Base-by-base conservation (phyloP, 1,139 yeast species). In the Martiniozyma asiatica region DNA sequence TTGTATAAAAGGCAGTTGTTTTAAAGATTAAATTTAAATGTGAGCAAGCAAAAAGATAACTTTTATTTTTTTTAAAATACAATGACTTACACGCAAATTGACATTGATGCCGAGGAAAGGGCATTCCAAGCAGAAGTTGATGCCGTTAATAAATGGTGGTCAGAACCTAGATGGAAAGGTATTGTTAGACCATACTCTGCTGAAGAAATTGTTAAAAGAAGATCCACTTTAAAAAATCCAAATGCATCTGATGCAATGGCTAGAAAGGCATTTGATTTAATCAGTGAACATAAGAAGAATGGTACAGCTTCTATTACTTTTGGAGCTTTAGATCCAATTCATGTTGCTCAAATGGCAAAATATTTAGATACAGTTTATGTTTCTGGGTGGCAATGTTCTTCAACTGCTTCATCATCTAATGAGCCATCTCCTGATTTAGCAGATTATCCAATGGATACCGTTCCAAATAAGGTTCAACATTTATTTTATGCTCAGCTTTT, bases 351-450 rank as follows among this genome's bases (percentile, higher is more conserved):
- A 60, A 85, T 87, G 95, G 94, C 94, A 44, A 82, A 81, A 59
- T 82, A 84, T 62, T 67, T 87, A 51, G 98, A 87, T 59, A 71
- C 94, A 16, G 71, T 89, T 47, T 87, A 89, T 58, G 93, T 87
- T 43, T 80, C 94, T 29, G 98, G 98, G 36, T 87, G 98, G 98
- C 97, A 89, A 63, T 85, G 94, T 58, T 85, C 96, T 32, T 84
- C 96, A 21, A 87, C 96, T 31, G 96, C 97, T 34, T 87, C 96
- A 17, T 81, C 95, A 29, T 81, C 95, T 25, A 87, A 89, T 56
- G 97, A 87, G 61, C 97, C 97, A 29, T 82, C 94, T 25, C 97
- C 97, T 37, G 98, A 89, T 67, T 71, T 89, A 53, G 98, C 97
- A 37, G 98, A 89, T 59, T 89, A 89, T 61, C 97, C 97, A 35